Evolutionary conservation across 345 rosid genomes (phyloP), one percentile per base, ranked within the genome.

Genomic region (Geranium rotundifolium): DNA sequence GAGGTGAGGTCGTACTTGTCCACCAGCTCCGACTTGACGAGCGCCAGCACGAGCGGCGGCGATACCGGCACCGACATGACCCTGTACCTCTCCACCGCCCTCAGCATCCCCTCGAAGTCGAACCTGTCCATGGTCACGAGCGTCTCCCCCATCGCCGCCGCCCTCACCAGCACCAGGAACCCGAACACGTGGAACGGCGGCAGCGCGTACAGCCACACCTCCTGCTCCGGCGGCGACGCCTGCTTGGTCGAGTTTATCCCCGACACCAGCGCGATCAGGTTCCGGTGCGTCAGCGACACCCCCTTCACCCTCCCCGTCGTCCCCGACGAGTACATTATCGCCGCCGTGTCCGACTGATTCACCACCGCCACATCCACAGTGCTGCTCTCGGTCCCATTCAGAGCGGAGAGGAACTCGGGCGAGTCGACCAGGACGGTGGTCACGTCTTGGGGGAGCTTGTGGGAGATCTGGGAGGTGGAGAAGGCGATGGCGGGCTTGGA

Each of bases 31-130:
- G n/a, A n/a, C n/a, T n/a, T n/a, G n/a, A n/a, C n/a, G n/a, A n/a
- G n/a, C n/a, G n/a, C n/a, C n/a, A n/a, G n/a, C n/a, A n/a, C n/a
- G n/a, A n/a, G n/a, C 57, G 96, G 95, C 31, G 95, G 98, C 12
- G 98, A 80, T 5, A 82, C 98, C 61, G 95, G 88, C 83, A 85
- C 82, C 65, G 60, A 72, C 17, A 78, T 76, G 29, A 87, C 76
- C 69, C 70, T 75, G 64, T 84, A 84, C 73, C 72, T 82, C 80
- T 87, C 77, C 12, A 77, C 72, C 2, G 73, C 73, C 63, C 19
- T 68, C 57, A 77, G 29, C 84, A 80, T 76, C 56, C 56, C 72
- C 59, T 57, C 75, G 54, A 80, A 77, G 8, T 80, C 84, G 31
- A 89, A 89, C 71, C 77, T 82, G 65, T 69, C 81, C 59, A 74